These are phyloP conservation scores for Yarrowia sp. DNA, from an alignment of 805 yeast genomes.

Conservation along the genomic window DNA sequence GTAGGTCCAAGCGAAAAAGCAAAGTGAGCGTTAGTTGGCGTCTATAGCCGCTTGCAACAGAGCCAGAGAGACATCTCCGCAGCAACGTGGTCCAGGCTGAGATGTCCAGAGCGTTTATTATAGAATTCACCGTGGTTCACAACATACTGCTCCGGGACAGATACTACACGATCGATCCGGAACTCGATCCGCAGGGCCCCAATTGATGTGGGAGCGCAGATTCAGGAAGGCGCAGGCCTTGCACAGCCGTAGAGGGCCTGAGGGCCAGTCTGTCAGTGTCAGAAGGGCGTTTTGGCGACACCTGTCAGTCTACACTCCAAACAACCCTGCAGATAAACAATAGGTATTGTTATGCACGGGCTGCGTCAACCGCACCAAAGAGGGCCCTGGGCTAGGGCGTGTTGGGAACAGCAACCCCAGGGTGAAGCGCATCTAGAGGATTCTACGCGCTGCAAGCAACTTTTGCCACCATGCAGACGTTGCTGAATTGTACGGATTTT, in stretches of 20 bases:
- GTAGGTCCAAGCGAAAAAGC: conserved; percentile 14
- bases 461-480: conserved; percentile 11
- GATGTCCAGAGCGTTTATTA: no score
- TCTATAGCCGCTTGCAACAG: neutral
- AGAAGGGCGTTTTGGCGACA: neutral
- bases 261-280: no score
- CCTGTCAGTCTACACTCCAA: neutral
- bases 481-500: neutral
- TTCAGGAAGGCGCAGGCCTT: no score
- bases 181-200: no score
- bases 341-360: neutral
- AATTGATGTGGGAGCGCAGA: no score
- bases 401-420: conserved; percentile 8
- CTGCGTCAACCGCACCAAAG: neutral
- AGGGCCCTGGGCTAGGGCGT: neutral
- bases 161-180: no score
- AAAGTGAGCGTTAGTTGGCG: neutral
- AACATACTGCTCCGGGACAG: no score
- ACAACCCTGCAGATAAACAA: conserved; percentile 22
- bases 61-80: neutral
- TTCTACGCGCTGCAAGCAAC: conserved; percentile 17
- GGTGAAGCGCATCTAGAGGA: neutral
- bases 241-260: no score
- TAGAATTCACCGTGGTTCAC: no score
- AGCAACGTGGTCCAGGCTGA: neutral